Base-by-base conservation (phyloP, 2,329 filamentous ascomycete genomes). In the Raffaelea deltoideospora region DNA sequence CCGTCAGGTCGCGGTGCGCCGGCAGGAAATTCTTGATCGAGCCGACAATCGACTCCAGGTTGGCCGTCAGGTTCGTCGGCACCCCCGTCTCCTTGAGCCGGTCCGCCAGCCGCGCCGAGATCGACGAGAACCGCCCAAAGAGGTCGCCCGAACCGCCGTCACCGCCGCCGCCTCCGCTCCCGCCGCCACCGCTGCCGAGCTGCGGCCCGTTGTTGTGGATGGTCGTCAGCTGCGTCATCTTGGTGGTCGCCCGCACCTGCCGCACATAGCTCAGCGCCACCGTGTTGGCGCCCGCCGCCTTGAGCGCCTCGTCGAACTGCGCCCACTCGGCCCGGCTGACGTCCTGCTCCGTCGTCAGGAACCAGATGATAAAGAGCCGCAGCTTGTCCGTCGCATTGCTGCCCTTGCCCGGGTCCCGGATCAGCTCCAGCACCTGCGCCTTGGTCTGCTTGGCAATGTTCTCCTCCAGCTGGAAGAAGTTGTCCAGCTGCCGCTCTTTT, bases 1-100 rank as follows among this genome's bases (percentile, higher is more conserved):
- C 73, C 0, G 90, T 96, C 10, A 96, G 71, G 53, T 98, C 92
- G 49, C 87, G 85, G 60, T 98, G 92, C 13, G 76, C 84, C 0
- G 92, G 90, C n/a, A 98, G 64, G 59, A 98, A 93, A 59, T 94
- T 96, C 61, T 96, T 98, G 52, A 98, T 88, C 31, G 88, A 88
- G 6, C 85, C 88, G 43, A 96, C 87, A 31, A 98, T 72, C 22
- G 81, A 88, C 56, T 96, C 90, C 50, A 98, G 84, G 54, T 96
- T 96, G 37, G 76, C 76, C 2, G 70, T 70, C 10, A 76, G 59
- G 22, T 66, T 68, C 7, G 69, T 69, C 1, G 88, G 75, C 15
- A 92, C 84, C 23, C 74, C 74, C 5, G 85, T 86, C 45, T 94
- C 88, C 53, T 94, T 92, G 53, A 98, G 79, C 19, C 86, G 81